Base-by-base conservation (phyloP, 2,329 filamentous ascomycete genomes). In the Lecanicillium sp. region DNA sequence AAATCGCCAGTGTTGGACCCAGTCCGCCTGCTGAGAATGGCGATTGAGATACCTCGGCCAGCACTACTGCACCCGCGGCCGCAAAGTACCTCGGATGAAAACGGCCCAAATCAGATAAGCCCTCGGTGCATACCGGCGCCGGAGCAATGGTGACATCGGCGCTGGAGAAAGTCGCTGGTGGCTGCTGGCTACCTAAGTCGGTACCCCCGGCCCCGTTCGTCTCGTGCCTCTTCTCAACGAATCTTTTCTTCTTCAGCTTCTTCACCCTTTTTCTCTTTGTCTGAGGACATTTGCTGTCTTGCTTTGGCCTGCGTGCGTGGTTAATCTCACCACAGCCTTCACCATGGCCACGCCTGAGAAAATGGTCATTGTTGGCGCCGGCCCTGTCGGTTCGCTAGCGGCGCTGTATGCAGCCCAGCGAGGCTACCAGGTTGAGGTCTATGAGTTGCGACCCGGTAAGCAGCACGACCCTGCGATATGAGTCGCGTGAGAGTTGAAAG, bases 351-450 rank as follows among this genome's bases (percentile, higher is more conserved):
- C 50, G 19, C 44, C 49, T 44, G 74, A 85, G 51, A 92, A 86
- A 61, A 78, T 84, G 40, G 73, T 94, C 15, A 74, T 98, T 33
- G 82, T 98, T 35, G 92, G 92, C 38, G 92, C 89, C 39, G 92
- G 92, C 2, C 92, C 92, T 0, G 92, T 98, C 7, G 92, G 92
- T 29, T 86, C 89, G 9, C 68, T 98, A 30, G 89, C 92, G 17
- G 92, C 88, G 31, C 67, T 98, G 5, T 98, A 96, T 66, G 90
- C 92, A 38, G 90, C 92, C 4, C 76, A 83, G 49, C 73, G 90
- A 58, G 92, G 89, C 31, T 80, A 94, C 59, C 69, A 90, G 53
- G 92, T 98, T 22, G 88, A 95, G 58, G 73, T 98, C 35, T 98
- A 96, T 60, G 92, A 98, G 63, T 67, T 98, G 49, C 78, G 92